Evolutionary conservation across 1,284 basidiomycete genomes (phyloP).

Genomic region (Boletus mariae): DNA sequence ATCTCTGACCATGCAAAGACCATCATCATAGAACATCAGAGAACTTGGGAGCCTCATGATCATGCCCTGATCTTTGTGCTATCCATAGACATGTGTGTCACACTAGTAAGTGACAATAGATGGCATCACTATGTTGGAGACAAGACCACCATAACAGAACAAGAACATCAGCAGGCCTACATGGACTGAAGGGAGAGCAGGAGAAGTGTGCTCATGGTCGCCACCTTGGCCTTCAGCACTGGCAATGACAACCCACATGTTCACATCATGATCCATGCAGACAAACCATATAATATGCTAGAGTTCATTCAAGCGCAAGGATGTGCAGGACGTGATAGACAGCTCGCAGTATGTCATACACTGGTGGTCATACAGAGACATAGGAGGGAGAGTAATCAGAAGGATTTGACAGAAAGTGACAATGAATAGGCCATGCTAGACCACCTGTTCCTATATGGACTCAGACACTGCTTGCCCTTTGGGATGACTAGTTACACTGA

Average conservation of each 20-base stretch:
- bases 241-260: constrained; percentile 11
- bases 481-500: neutral
- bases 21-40: neutral
- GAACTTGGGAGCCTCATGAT: neutral
- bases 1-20: neutral
- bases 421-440: neutral
- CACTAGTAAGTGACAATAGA: neutral
- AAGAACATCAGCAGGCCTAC: neutral
- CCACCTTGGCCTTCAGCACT: constrained; percentile 3
- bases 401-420: neutral
- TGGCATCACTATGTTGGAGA: neutral
- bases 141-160: neutral
- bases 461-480: constrained; percentile 5
- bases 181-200: neutral
- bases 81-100: neutral
- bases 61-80: neutral
- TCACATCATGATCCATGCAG: neutral
- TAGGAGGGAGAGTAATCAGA: neutral
- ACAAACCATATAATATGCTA: constrained; percentile 5
- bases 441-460: neutral
- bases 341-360: neutral
- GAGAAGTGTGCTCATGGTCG: neutral
- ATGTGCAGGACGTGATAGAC: neutral
- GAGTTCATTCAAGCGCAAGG: constrained; percentile 14
- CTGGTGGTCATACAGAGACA: neutral